Conservation (phyloP, 2,329 filamentous ascomycete genomes). For the Penicillium sp. region DNA sequence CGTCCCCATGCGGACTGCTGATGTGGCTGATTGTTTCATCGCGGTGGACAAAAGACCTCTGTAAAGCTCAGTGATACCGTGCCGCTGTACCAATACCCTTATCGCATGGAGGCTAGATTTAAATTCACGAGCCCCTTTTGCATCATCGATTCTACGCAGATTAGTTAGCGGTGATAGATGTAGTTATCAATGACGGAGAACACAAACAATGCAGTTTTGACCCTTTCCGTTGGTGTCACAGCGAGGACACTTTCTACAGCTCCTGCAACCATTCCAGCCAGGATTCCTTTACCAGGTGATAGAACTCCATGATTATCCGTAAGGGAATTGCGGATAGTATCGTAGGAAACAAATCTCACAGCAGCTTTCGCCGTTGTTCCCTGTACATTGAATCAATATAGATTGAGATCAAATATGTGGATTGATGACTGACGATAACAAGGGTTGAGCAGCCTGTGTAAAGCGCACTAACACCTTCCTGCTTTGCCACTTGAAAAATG, state of each 20-base stretch:
- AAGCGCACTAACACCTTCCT: no score
- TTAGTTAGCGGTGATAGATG: no score
- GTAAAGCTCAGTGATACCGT: constrained; percentile 57
- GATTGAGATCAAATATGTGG: no score
- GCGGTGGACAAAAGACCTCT: constrained; percentile 60
- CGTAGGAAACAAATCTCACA: constrained; percentile 64
- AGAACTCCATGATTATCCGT: constrained; percentile 55
- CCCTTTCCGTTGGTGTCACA: constrained; percentile 65
- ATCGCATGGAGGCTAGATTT: constrained; percentile 52
- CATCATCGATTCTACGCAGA: constrained; percentile 53
- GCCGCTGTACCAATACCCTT: constrained; percentile 47
- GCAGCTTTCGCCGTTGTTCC: constrained; percentile 54
- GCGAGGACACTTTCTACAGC: constrained; percentile 61
- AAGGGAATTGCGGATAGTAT: constrained; percentile 58
- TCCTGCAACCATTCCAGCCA: constrained; percentile 63
- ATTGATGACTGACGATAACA: no score
- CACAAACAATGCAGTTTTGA: constrained; percentile 59
- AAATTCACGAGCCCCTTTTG: constrained; percentile 50
- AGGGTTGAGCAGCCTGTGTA: no score
- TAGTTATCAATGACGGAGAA: no score
- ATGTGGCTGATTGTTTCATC: constrained; percentile 60
- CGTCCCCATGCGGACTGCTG: constrained; percentile 60
- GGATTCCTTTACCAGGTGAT: constrained; percentile 55
- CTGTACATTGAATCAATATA: no score
- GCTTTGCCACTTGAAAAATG: no score